phyloP scores from a whole-genome alignment of 176 grass and related monocot species.

The Pontederia crassipes region DNA sequence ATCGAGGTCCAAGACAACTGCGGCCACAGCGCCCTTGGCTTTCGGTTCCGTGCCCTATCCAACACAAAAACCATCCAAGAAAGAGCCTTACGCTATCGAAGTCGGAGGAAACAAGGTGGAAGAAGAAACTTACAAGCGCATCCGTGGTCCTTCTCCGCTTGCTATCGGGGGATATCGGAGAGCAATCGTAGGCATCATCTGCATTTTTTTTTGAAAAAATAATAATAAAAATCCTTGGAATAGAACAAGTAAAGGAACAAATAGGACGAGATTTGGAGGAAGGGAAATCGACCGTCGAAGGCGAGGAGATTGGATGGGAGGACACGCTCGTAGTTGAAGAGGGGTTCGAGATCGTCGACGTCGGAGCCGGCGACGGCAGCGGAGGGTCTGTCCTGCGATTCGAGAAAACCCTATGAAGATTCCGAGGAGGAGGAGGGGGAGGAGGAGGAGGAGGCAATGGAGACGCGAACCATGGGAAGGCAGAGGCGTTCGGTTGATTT shows the following conservation, averaged over 20 bases:
- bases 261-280: background rate
- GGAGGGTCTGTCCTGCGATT: too few relatives aligned
- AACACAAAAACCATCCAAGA: conserved; percentile 2
- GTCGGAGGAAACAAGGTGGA: background rate
- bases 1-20: conserved; percentile 13
- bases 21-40: background rate
- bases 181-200: conserved; percentile 63
- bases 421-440: too few relatives aligned
- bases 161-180: conserved; percentile 46
- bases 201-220: background rate
- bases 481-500: too few relatives aligned
- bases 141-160: conserved; percentile 33
- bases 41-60: conserved; percentile 19
- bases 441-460: too few relatives aligned
- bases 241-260: conserved; percentile 25
- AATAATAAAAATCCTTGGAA: background rate
- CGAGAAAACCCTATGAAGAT: too few relatives aligned
- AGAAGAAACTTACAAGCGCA: conserved; percentile 7
- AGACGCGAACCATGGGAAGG: too few relatives aligned
- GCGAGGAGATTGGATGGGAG: conserved; percentile 40
- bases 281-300: conserved; percentile 50
- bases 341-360: conserved; percentile 71
- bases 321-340: conserved; percentile 80
- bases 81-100: background rate
- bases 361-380: too few relatives aligned